Evolutionary conservation across 2,329 filamentous ascomycete species (phyloP).

Genomic region (Exophiala oligosperma): DNA sequence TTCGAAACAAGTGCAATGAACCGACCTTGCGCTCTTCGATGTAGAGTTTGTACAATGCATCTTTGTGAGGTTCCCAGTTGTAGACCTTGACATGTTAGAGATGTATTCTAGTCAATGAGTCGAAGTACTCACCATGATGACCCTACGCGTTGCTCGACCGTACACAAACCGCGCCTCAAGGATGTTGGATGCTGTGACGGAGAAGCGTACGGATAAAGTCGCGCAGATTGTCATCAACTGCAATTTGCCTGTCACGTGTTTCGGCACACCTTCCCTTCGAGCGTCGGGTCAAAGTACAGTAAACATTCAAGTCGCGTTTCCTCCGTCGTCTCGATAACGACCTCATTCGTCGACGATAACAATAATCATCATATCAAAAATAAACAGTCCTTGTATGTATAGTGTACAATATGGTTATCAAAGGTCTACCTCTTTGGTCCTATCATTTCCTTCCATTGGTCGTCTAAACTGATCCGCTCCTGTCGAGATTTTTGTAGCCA

Average conservation of each 20-base stretch:
- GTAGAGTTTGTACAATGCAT: constrained; percentile 69
- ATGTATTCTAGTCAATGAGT: background rate
- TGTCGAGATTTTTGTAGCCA: constrained; percentile 17
- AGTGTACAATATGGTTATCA: background rate
- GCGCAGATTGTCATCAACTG: constrained; percentile 12
- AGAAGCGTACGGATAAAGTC: constrained; percentile 13
- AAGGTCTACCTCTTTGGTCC: constrained; percentile 14
- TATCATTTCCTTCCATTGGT: constrained; percentile 24
- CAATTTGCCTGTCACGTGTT: background rate
- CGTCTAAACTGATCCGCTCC: constrained; percentile 23
- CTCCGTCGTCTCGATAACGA: no score
- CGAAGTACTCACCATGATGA: constrained; percentile 22
- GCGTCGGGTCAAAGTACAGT: no score
- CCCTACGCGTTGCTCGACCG: constrained; percentile 22
- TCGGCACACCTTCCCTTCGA: background rate
- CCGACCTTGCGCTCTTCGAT: constrained; percentile 66
- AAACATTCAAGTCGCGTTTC: no score
- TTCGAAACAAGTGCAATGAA: background rate
- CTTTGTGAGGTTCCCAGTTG: constrained; percentile 67
- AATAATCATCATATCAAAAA: no score
- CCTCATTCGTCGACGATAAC: no score
- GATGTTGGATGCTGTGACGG: constrained; percentile 19
- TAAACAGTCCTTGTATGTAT: no score
- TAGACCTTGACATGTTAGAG: constrained; percentile 45
- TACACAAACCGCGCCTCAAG: constrained; percentile 23